Evolutionary conservation across 2,329 filamentous ascomycete species (phyloP).

Genomic region (Monilinia fructigena): DNA sequence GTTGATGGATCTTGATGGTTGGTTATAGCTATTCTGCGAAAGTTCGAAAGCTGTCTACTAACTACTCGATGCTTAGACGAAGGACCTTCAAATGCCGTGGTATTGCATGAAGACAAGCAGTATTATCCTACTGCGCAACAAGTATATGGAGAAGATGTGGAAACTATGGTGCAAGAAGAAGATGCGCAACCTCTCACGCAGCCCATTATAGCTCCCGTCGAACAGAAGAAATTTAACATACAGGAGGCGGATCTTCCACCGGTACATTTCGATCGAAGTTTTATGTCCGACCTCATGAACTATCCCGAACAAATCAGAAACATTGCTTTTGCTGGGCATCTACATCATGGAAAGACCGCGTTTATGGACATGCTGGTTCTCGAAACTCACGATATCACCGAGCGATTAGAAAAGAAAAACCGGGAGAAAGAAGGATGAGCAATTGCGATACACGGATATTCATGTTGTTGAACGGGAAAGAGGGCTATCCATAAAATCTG

Average conservation of each 20-base stretch:
- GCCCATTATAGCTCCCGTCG: constrained; percentile 89
- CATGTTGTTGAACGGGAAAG: constrained; percentile 86
- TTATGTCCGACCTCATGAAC: constrained; percentile 95
- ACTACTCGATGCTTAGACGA: constrained; percentile 52
- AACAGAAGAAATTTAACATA: constrained; percentile 93
- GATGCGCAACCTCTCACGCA: constrained; percentile 90
- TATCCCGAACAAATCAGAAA: constrained; percentile 94
- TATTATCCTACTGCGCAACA: constrained; percentile 99
- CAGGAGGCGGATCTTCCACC: constrained; percentile 88
- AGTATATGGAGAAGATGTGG: constrained; percentile 90
- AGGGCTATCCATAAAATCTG: constrained; percentile 86
- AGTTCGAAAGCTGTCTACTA: background rate
- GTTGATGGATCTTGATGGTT: constrained; percentile 90
- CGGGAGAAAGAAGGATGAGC: constrained; percentile 80
- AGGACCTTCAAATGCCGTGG: constrained; percentile 91
- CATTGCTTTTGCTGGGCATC: constrained; percentile 83
- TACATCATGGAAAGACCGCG: constrained; percentile 97
- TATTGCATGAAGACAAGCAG: constrained; percentile 98
- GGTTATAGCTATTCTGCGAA: constrained; percentile 29
- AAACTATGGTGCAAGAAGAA: constrained; percentile 94
- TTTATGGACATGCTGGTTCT: constrained; percentile 98
- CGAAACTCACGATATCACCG: constrained; percentile 86
- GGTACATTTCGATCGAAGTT: constrained; percentile 82
- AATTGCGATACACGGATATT: constrained; percentile 91
- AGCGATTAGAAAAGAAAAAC: constrained; percentile 77